Percentiles rank a stretch among this genome's conserved stretches.
phyloP scores from a whole-genome alignment of 495 filamentous ascomycete genomes.

The Hyphodiscus hymeniophilus region DNA sequence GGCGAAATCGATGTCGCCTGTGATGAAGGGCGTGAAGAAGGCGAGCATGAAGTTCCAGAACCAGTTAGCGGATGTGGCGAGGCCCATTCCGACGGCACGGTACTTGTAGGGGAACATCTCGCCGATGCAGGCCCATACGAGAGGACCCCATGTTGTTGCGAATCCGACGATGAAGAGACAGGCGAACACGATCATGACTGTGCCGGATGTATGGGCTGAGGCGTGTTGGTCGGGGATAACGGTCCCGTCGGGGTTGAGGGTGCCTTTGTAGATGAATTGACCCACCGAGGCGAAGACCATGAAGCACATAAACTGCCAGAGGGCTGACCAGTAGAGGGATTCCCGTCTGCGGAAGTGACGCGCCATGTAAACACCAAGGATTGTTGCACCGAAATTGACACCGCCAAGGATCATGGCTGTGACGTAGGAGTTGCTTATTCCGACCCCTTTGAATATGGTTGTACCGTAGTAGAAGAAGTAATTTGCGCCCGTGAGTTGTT shows the following conservation, averaged over 20 bases:
- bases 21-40: slow-evolving; percentile 78
- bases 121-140: slow-evolving; percentile 71
- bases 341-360: slow-evolving; percentile 61
- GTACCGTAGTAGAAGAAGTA: slow-evolving; percentile 50
- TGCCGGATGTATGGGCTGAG: no score
- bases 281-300: slow-evolving; percentile 64
- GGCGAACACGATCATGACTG: slow-evolving; percentile 73
- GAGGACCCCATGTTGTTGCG: slow-evolving; percentile 74
- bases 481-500: slow-evolving; percentile 53
- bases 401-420: slow-evolving; percentile 61
- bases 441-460: slow-evolving; percentile 54
- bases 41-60: slow-evolving; percentile 77
- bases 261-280: slow-evolving; percentile 42
- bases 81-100: slow-evolving; percentile 64
- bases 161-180: slow-evolving; percentile 60
- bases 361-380: slow-evolving; percentile 60
- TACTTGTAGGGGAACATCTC: slow-evolving; percentile 78
- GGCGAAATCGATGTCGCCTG: slow-evolving; percentile 54
- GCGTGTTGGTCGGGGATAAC: no score
- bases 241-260: no score
- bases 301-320: slow-evolving; percentile 63
- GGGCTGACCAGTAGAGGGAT: slow-evolving; percentile 55
- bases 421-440: slow-evolving; percentile 53
- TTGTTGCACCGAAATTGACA: slow-evolving; percentile 61
- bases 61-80: slow-evolving; percentile 81